Conservation (phyloP, 2,329 filamentous ascomycete species). For the Iodosphaeria phyllophila region DNA sequence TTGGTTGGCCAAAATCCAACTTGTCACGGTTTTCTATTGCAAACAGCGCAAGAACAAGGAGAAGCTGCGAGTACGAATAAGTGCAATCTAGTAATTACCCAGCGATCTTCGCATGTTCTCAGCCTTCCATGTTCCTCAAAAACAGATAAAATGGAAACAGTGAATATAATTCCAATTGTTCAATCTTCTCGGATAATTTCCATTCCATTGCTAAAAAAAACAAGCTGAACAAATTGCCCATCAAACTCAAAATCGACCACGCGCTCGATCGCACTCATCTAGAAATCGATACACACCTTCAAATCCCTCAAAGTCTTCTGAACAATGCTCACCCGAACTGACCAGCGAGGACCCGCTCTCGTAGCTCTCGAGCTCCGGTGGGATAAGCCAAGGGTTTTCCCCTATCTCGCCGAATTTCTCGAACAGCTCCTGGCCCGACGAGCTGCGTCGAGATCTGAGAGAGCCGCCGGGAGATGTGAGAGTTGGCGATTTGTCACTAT, state of each 20-base stretch:
- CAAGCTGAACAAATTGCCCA: too few relatives aligned
- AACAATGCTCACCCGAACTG: constrained; percentile 23
- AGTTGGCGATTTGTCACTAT: constrained; percentile 9
- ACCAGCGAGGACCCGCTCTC: constrained; percentile 27
- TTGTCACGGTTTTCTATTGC: too few relatives aligned
- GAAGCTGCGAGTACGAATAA: too few relatives aligned
- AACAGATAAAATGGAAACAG: too few relatives aligned
- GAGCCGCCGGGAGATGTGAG: constrained; percentile 29
- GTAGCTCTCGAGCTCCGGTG: constrained; percentile 24
- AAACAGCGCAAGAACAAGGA: too few relatives aligned
- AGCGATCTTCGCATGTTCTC: too few relatives aligned
- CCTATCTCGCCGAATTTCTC: constrained; percentile 18
- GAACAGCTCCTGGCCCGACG: constrained; percentile 16
- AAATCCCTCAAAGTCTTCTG: constrained; percentile 32
- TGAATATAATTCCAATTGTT: too few relatives aligned
- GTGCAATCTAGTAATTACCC: too few relatives aligned
- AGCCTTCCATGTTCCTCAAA: too few relatives aligned
- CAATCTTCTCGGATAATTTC: too few relatives aligned
- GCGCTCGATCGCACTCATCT: constrained; percentile 33
- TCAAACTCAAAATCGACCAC: constrained; percentile 7
- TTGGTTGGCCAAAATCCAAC: too few relatives aligned
- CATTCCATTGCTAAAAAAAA: neutral
- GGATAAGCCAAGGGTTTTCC: constrained; percentile 29
- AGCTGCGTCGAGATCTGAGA: constrained; percentile 19
- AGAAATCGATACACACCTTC: constrained; percentile 39